These are phyloP conservation scores for Aspergillus persii DNA, from an alignment of 2,329 filamentous ascomycete species.

Conservation along the genomic window DNA sequence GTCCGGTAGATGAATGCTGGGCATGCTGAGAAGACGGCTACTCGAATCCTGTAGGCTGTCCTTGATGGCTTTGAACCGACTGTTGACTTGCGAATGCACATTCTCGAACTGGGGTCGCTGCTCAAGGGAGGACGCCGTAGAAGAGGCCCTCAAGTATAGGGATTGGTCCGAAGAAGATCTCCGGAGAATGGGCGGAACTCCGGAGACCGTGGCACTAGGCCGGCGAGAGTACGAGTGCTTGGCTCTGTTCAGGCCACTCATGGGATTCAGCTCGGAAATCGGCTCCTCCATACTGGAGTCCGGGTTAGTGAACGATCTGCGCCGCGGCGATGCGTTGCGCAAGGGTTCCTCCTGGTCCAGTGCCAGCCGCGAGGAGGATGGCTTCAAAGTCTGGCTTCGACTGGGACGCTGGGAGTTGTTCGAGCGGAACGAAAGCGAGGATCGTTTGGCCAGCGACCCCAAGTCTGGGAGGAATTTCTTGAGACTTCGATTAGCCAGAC, in stretches of 20 bases:
- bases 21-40: conserved; percentile 58
- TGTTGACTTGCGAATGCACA: conserved; percentile 82
- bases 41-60: conserved; percentile 84
- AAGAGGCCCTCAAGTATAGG: conserved; percentile 68
- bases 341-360: conserved; percentile 14
- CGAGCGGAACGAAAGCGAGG: conserved; percentile 29
- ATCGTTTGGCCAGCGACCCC: conserved; percentile 29
- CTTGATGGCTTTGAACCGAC: conserved; percentile 82
- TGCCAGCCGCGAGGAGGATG: conserved; percentile 14
- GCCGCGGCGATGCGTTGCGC: conserved; percentile 6
- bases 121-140: conserved; percentile 76
- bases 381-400: conserved; percentile 29
- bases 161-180: conserved; percentile 75
- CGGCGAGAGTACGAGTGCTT: conserved; percentile 34
- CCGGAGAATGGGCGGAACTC: conserved; percentile 44
- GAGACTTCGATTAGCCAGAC: conserved; percentile 23
- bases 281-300: conserved; percentile 28
- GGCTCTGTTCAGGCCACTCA: conserved; percentile 27
- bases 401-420: conserved; percentile 24
- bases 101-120: conserved; percentile 79
- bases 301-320: conserved; percentile 15
- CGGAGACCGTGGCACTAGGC: conserved; percentile 24
- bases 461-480: conserved; percentile 39
- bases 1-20: conserved; percentile 42
- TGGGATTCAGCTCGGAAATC: conserved; percentile 31